Evolutionary conservation across 139 green algal species (phyloP).

Genomic region (Yamagishiella unicocca): DNA sequence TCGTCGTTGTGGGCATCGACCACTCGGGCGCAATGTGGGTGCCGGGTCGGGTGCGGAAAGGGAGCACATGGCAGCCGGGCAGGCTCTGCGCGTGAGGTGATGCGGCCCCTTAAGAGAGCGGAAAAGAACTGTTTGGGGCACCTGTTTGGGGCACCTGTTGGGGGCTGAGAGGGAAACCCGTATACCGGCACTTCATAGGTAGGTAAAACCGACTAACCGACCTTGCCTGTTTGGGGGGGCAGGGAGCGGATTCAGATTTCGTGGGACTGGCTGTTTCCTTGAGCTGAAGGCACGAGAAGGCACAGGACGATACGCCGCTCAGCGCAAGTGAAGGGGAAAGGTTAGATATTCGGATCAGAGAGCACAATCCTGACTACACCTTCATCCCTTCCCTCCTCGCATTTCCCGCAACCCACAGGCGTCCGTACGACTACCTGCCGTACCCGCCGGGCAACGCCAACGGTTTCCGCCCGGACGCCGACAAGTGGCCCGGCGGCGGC

Average conservation of each 20-base stretch:
- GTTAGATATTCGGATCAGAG: not conserved
- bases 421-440: slow-evolving; percentile 66
- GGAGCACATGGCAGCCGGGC: not conserved
- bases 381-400: not conserved
- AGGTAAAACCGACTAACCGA: too few species aligned
- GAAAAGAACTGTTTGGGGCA: not conserved
- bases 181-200: not conserved
- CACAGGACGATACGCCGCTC: not conserved
- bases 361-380: too few species aligned
- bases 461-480: slow-evolving; percentile 55
- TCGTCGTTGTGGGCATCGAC: slow-evolving; percentile 71
- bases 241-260: too few species aligned
- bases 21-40: slow-evolving; percentile 45
- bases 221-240: not conserved
- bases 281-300: not conserved
- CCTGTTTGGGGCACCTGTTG: not conserved
- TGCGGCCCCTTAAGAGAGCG: not conserved
- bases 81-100: not conserved
- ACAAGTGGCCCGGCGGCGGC: slow-evolving; percentile 59
- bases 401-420: not conserved
- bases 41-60: not conserved
- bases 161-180: not conserved
- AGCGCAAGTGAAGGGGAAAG: not conserved
- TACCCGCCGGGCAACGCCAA: slow-evolving; percentile 65
- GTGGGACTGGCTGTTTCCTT: not conserved